Base-by-base conservation (phyloP, 2,329 filamentous ascomycete species). In the Cladosporium sp. region DNA sequence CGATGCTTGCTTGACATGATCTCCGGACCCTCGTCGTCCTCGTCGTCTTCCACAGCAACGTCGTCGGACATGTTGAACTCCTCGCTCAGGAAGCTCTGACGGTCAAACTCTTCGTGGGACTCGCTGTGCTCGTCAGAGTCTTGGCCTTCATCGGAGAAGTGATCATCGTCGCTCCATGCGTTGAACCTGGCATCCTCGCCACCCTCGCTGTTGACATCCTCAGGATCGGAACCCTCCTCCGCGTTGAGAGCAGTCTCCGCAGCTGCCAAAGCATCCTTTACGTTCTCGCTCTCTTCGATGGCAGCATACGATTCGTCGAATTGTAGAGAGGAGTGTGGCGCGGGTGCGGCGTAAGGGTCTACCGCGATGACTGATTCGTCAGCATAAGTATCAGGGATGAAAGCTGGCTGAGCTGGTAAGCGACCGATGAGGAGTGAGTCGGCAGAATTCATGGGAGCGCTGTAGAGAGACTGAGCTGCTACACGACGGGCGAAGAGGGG, bases 1-100 rank as follows among this genome's bases (percentile, higher is more conserved):
- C 66, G 56, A 28, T 65, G 66, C 58, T 65, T 66, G 30, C 66
- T 65, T 18, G 68, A 64, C 67, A 65, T 66, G 25, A 68, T 65
- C 58, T 74, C 69, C 36, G 68, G 70, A n/a, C 64, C 67, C 46
- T 71, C 69, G 3, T 68, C 67, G 21, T 63, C 64, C 21, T 63
- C 56, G 28, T 46, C 65, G 14, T 65, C 63, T 30, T 72, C 51
- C 18, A 32, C 51, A 13, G 26, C 51, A 28, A 32, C 66, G 11
- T 69, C 71, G 7, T 64, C 63, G 18, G 26, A 28, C 51, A 54
- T 32, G 51, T 54, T 32, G 18, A 54, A 30, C 16, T 54, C 51
- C 51, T 54, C 51, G 23, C 28, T 54, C 26, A 54, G 18, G 51
- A 54, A 54, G 51, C 51, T 54, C 8, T 54, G 25, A 36, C 25